These are phyloP conservation scores for Phytophthora brassicae DNA, from an alignment of 352 stramenopile genomes.

Conservation along the genomic window DNA sequence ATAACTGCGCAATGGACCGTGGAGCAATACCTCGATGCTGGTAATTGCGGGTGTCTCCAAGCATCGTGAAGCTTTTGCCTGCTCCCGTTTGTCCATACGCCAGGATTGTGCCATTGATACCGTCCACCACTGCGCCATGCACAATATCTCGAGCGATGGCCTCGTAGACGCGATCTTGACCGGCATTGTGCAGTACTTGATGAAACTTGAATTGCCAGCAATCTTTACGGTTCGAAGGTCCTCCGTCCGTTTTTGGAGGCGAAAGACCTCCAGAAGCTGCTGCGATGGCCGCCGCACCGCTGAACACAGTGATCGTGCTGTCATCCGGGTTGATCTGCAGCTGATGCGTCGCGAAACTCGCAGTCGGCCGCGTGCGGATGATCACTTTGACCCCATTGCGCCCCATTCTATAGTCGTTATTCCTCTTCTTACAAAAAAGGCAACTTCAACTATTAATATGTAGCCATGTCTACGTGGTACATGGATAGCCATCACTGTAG, in stretches of 20 bases:
- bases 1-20: conserved; percentile 86
- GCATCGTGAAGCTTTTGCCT: conserved; percentile 93
- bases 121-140: conserved; percentile 83
- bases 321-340: conserved; percentile 82
- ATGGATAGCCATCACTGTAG: background rate
- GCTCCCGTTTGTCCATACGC: conserved; percentile 89
- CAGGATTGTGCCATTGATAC: conserved; percentile 89
- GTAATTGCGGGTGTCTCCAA: conserved; percentile 91
- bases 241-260: conserved; percentile 29
- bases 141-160: conserved; percentile 89
- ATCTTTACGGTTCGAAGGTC: conserved; percentile 76
- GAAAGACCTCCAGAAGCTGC: conserved; percentile 17
- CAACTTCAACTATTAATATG: conserved; percentile 13
- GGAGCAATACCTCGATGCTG: conserved; percentile 90
- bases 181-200: conserved; percentile 91
- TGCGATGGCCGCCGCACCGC: conserved; percentile 11
- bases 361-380: conserved; percentile 80
- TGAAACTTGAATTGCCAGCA: conserved; percentile 92
- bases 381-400: conserved; percentile 82
- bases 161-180: conserved; percentile 91
- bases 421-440: background rate
- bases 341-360: conserved; percentile 72
- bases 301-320: conserved; percentile 68
- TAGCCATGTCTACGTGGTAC: conserved; percentile 10
- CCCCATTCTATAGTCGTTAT: conserved; percentile 25